Conservation (phyloP, 1,139 yeast species). For the Saccharomycopsis crataegensis region DNA sequence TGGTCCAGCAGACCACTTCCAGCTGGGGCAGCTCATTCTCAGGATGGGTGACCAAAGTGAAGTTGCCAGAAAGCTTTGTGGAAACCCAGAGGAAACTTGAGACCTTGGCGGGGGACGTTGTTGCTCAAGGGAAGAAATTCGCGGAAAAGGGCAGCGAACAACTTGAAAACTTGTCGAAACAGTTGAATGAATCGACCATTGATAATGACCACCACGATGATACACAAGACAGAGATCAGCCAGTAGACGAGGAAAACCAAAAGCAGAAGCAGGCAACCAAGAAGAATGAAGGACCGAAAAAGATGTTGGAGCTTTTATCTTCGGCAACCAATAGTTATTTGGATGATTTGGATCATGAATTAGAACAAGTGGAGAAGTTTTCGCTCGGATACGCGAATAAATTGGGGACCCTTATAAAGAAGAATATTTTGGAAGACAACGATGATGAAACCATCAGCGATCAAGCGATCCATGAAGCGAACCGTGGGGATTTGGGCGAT, state of each 20-base stretch:
- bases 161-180: constrained; percentile 2
- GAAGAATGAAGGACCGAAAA: constrained; percentile 18
- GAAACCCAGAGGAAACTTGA: constrained; percentile 13
- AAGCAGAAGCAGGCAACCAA: constrained; percentile 10
- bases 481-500: constrained; percentile 28
- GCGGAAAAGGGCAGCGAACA: constrained; percentile 16
- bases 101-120: constrained; percentile 1
- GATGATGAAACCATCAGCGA: constrained; percentile 18
- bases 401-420: constrained; percentile 52
- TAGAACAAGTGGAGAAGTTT: constrained; percentile 58
- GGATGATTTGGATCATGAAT: constrained; percentile 58
- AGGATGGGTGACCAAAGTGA: constrained; percentile 32
- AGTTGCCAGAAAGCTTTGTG: constrained; percentile 19
- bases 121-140: constrained; percentile 25
- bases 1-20: constrained; percentile 38
- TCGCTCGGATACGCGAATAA: constrained; percentile 54
- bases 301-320: constrained; percentile 30
- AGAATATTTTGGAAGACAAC: constrained; percentile 38
- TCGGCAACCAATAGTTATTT: constrained; percentile 50
- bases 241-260: too few species aligned
- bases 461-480: constrained; percentile 12
- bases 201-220: too few species aligned
- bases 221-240: too few species aligned
- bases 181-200: constrained; percentile 23
- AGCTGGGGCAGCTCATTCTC: constrained; percentile 30